Percentiles rank a stretch among this genome's conserved stretches.
These are phyloP conservation scores for Hymenoscyphus occultus DNA, from an alignment of 2,329 filamentous ascomycete species.

Conservation along the genomic window DNA sequence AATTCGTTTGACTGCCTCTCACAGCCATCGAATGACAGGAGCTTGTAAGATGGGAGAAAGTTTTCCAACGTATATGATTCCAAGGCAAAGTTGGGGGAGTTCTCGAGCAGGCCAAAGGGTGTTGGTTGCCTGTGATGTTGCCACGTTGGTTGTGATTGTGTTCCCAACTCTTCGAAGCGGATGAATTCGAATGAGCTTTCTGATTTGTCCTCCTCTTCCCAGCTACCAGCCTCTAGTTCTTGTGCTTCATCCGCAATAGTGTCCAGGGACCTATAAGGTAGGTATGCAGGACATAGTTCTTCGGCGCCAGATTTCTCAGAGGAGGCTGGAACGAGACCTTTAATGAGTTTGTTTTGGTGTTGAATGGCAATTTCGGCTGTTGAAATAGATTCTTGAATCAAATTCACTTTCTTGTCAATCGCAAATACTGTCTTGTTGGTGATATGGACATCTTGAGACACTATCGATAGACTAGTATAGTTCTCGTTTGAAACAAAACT, in stretches of 20 bases:
- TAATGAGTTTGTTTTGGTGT: not conserved
- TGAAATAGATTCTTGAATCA: not conserved
- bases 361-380: not conserved
- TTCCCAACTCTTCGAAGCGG: too few relatives aligned
- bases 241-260: not conserved
- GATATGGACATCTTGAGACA: not conserved
- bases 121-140: not conserved
- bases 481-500: not conserved
- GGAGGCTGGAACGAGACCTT: not conserved
- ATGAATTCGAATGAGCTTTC: not conserved
- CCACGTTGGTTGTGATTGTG: too few relatives aligned
- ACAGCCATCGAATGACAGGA: not conserved
- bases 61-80: not conserved
- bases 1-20: not conserved
- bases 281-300: not conserved
- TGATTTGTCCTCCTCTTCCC: not conserved
- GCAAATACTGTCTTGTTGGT: not conserved
- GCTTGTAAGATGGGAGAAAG: not conserved
- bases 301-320: not conserved
- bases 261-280: not conserved
- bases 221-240: not conserved
- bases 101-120: not conserved
- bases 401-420: not conserved
- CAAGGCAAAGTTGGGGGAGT: not conserved
- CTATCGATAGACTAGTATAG: not conserved